These are phyloP conservation scores for Chrysanthemum lavandulifolium DNA, from an alignment of 129 eudicot genomes.

Conservation along the genomic window DNA sequence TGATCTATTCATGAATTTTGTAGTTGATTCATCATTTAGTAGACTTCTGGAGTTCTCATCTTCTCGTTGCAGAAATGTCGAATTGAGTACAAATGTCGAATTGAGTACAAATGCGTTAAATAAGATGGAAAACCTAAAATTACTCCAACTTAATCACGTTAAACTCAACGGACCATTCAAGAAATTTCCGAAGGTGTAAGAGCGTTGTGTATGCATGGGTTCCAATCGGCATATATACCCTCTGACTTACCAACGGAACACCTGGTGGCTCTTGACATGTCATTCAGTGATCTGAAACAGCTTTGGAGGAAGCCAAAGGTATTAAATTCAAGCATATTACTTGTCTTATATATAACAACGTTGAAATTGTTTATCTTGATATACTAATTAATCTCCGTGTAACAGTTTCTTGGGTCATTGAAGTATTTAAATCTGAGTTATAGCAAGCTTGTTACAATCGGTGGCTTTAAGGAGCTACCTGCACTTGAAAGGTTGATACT, in stretches of 20 bases:
- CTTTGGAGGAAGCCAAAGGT: slow-evolving; percentile 21
- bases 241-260: slow-evolving; percentile 14
- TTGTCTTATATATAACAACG: no score
- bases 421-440: slow-evolving; percentile 22
- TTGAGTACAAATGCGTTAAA: slow-evolving; percentile 10
- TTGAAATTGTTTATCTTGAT: neutral
- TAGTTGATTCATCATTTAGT: neutral
- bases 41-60: neutral
- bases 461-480: slow-evolving; percentile 18
- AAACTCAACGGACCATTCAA: slow-evolving; percentile 14
- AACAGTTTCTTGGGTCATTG: slow-evolving; percentile 23
- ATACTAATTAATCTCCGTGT: neutral
- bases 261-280: slow-evolving; percentile 28
- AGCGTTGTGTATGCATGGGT: slow-evolving; percentile 29
- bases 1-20: neutral
- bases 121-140: slow-evolving; percentile 15
- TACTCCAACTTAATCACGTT: slow-evolving; percentile 28
- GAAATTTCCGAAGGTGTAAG: slow-evolving; percentile 26
- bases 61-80: neutral
- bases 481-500: slow-evolving; percentile 15
- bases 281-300: slow-evolving; percentile 17
- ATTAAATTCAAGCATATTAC: neutral
- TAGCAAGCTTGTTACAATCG: neutral
- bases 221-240: slow-evolving; percentile 8
- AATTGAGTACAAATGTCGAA: neutral